Conservation (phyloP, 768 basidiomycete species). For the Leucosporidium scottii region DNA sequence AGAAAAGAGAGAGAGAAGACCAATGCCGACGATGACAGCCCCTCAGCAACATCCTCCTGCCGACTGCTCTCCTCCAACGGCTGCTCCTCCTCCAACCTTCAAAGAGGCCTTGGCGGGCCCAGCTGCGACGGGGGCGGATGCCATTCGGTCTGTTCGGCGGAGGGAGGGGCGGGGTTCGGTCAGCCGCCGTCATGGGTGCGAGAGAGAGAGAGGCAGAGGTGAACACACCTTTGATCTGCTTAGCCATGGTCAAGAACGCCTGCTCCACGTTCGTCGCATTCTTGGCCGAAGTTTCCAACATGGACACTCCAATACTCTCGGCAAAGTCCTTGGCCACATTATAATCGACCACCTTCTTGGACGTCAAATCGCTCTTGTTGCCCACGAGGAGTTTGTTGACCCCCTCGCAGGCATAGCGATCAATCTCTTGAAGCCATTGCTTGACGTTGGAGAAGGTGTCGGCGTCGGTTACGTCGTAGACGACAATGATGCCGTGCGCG, state of each 20-base stretch:
- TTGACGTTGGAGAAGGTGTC: slow-evolving; percentile 68
- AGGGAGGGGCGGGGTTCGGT: background rate
- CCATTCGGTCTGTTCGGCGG: slow-evolving; percentile 54
- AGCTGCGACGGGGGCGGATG: slow-evolving; percentile 66
- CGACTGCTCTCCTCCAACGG: slow-evolving; percentile 62
- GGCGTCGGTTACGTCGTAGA: slow-evolving; percentile 86
- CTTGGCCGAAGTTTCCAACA: slow-evolving; percentile 97
- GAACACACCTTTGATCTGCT: slow-evolving; percentile 41
- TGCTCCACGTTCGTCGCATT: slow-evolving; percentile 96
- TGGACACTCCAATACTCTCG: slow-evolving; percentile 80
- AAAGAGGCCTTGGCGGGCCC: slow-evolving; percentile 70
- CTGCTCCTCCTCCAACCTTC: slow-evolving; percentile 70
- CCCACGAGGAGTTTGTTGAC: slow-evolving; percentile 99
- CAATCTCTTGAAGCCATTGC: slow-evolving; percentile 49
- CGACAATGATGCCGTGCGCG: slow-evolving; percentile 93
- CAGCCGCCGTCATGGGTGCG: background rate
- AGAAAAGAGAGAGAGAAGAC: background rate
- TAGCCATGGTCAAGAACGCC: slow-evolving; percentile 93
- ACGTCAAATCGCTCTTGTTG: slow-evolving; percentile 90
- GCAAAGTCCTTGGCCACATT: slow-evolving; percentile 60
- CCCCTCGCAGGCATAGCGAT: slow-evolving; percentile 81
- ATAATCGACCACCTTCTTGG: slow-evolving; percentile 64
- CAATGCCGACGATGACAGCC: background rate
- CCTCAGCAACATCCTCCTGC: slow-evolving; percentile 67
- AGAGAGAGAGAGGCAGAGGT: no score